phyloP scores from a whole-genome alignment of 768 basidiomycete species.

The Podaxis sp. region DNA sequence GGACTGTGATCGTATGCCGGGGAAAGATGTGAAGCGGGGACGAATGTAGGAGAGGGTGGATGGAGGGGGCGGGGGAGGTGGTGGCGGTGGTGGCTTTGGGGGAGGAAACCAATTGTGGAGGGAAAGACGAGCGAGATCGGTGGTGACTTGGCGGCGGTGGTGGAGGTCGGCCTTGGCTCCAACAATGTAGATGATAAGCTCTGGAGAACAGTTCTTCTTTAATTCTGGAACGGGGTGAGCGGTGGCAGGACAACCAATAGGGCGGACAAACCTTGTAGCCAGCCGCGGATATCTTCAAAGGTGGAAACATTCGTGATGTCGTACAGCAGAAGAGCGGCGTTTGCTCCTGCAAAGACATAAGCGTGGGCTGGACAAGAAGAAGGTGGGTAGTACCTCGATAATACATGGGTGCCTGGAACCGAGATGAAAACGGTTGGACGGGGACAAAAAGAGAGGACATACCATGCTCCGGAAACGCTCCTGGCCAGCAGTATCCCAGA shows the following conservation, averaged over 20 bases:
- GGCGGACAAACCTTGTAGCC: constrained; percentile 73
- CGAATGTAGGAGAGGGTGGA: constrained; percentile 77
- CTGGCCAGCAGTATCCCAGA: constrained; percentile 95
- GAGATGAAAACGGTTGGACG: constrained; percentile 19
- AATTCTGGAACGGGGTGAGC: constrained; percentile 53
- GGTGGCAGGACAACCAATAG: constrained; percentile 19
- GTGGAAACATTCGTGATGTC: constrained; percentile 90
- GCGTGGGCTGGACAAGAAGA: constrained; percentile 20
- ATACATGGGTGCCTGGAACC: constrained; percentile 85
- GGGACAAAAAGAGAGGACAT: constrained; percentile 27
- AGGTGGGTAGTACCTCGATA: constrained; percentile 59
- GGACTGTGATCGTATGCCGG: constrained; percentile 62
- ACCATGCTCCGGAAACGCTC: constrained; percentile 92
- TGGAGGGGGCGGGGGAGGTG: constrained; percentile 52
- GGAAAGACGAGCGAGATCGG: constrained; percentile 80
- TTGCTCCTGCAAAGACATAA: constrained; percentile 58
- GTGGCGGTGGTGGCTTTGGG: constrained; percentile 65
- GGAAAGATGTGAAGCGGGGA: constrained; percentile 75
- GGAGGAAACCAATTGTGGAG: constrained; percentile 89
- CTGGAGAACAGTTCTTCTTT: constrained; percentile 85
- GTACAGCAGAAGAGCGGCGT: constrained; percentile 91
- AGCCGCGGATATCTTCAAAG: constrained; percentile 89
- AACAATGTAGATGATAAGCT: constrained; percentile 93
- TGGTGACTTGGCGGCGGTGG: constrained; percentile 70
- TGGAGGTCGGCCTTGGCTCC: constrained; percentile 88